phyloP scores from a whole-genome alignment of 805 yeast genomes.

The Nakazawaea siamensis region DNA sequence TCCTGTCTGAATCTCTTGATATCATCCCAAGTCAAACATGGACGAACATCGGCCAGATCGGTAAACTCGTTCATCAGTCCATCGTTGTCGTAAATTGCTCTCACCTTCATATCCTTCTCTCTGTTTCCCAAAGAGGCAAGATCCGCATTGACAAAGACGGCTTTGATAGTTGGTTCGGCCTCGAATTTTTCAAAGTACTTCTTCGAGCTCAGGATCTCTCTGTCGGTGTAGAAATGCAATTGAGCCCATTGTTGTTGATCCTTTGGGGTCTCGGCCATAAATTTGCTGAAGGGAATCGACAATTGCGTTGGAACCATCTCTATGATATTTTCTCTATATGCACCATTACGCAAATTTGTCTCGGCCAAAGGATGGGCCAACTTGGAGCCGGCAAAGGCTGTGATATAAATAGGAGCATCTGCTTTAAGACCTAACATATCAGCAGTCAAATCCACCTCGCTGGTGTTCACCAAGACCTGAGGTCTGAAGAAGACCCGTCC shows the following conservation, averaged over 20 bases:
- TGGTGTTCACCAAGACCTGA: slow-evolving; percentile 65
- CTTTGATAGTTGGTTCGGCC: slow-evolving; percentile 45
- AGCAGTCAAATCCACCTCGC: slow-evolving; percentile 50
- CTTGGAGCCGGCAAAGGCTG: slow-evolving; percentile 87
- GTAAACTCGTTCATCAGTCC: slow-evolving; percentile 23
- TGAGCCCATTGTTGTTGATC: slow-evolving; percentile 77
- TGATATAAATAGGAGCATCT: slow-evolving; percentile 72
- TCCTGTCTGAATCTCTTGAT: slow-evolving; percentile 42
- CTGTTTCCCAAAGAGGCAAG: slow-evolving; percentile 80
- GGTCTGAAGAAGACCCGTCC: slow-evolving; percentile 85
- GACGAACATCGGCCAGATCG: slow-evolving; percentile 37
- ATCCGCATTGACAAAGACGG: slow-evolving; percentile 78
- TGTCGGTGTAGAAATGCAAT: slow-evolving; percentile 54
- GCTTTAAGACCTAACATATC: slow-evolving; percentile 59
- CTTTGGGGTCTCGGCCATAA: slow-evolving; percentile 49
- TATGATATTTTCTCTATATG: slow-evolving; percentile 51
- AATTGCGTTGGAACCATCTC: slow-evolving; percentile 89
- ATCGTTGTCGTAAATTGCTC: slow-evolving; percentile 40
- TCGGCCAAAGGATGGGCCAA: slow-evolving; percentile 88
- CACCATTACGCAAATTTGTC: slow-evolving; percentile 64
- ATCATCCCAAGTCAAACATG: slow-evolving; percentile 53
- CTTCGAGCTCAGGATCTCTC: slow-evolving; percentile 52
- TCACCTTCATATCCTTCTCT: slow-evolving; percentile 74
- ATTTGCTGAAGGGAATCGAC: slow-evolving; percentile 72
- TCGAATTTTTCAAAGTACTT: slow-evolving; percentile 55